Percentiles rank a stretch among this genome's conserved stretches.
These are phyloP conservation scores for Neopestalotiopsis clavispora DNA, from an alignment of 2,329 filamentous ascomycete genomes.

Conservation along the genomic window DNA sequence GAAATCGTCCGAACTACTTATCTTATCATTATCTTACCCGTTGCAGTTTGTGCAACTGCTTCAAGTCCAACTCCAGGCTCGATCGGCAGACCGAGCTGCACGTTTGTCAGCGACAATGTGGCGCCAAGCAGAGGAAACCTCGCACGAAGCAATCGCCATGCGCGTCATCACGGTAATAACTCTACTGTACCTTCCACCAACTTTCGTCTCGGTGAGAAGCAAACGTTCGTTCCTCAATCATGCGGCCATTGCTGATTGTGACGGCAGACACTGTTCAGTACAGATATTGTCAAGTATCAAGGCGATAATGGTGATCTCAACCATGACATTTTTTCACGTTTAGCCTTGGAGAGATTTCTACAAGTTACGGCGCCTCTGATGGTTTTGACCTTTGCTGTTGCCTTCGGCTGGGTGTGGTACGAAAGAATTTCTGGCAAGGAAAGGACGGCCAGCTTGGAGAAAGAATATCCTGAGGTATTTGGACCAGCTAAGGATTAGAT, in stretches of 20 bases:
- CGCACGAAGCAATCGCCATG: slow-evolving; percentile 32
- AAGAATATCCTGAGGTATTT: neutral
- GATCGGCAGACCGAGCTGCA: slow-evolving; percentile 32
- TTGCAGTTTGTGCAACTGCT: slow-evolving; percentile 28
- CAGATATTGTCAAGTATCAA: slow-evolving; percentile 14
- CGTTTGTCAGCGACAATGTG: slow-evolving; percentile 29
- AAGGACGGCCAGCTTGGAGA: neutral
- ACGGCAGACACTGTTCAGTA: slow-evolving; percentile 6
- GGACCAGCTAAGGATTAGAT: neutral
- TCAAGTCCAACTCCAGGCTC: slow-evolving; percentile 33
- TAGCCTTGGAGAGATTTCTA: neutral
- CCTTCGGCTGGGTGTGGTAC: neutral
- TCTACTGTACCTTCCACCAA: slow-evolving; percentile 5
- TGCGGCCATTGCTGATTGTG: neutral
- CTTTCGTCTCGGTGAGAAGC: slow-evolving; percentile 2
- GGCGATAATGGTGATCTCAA: neutral
- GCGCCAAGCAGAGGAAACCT: slow-evolving; percentile 22
- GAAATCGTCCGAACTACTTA: too few species aligned
- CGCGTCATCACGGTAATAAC: slow-evolving; percentile 13
- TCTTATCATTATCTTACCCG: too few species aligned
- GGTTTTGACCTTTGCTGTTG: neutral
- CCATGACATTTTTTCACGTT: neutral
- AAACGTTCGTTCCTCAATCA: neutral
- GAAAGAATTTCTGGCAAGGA: neutral
- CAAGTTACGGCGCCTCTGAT: neutral